phyloP scores from a whole-genome alignment of 768 basidiomycete genomes.

The Psilocybe sp. region DNA sequence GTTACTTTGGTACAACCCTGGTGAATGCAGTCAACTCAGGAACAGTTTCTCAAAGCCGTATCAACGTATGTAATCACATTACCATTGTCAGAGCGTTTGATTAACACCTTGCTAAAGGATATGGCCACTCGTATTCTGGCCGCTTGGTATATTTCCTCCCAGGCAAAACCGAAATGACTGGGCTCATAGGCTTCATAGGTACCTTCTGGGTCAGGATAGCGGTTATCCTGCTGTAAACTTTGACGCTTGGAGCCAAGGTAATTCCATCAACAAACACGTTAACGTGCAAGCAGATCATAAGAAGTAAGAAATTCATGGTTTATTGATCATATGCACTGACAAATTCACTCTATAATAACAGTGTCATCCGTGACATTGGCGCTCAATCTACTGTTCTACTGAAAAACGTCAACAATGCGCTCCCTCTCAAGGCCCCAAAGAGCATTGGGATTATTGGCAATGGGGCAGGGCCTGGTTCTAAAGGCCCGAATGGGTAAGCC shows the following conservation, averaged over 20 bases:
- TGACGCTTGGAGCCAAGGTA: conserved; percentile 44
- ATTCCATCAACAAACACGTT: conserved; percentile 39
- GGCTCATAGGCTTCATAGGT: conserved; percentile 20
- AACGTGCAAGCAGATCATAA: conserved; percentile 61
- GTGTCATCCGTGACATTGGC: conserved; percentile 56
- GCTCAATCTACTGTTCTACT: conserved; percentile 62
- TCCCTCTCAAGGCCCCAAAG: conserved; percentile 45
- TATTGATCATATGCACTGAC: not conserved
- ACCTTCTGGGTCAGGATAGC: conserved; percentile 52
- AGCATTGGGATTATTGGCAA: conserved; percentile 56
- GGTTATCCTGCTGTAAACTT: conserved; percentile 62
- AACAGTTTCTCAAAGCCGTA: conserved; percentile 51
- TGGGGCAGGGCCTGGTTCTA: conserved; percentile 51
- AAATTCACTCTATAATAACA: conserved; percentile 17
- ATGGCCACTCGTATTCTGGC: conserved; percentile 73
- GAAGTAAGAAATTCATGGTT: conserved; percentile 22
- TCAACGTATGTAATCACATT: conserved; percentile 43
- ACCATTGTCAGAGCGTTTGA: not conserved
- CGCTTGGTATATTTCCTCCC: conserved; percentile 40
- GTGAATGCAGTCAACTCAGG: conserved; percentile 59
- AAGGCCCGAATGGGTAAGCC: conserved; percentile 53
- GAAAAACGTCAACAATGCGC: conserved; percentile 47
- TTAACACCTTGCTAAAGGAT: conserved; percentile 34
- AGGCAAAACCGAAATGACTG: not conserved
- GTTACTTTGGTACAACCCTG: conserved; percentile 61